phyloP scores from a whole-genome alignment of 768 basidiomycete species.

The Kwoniella sp. region DNA sequence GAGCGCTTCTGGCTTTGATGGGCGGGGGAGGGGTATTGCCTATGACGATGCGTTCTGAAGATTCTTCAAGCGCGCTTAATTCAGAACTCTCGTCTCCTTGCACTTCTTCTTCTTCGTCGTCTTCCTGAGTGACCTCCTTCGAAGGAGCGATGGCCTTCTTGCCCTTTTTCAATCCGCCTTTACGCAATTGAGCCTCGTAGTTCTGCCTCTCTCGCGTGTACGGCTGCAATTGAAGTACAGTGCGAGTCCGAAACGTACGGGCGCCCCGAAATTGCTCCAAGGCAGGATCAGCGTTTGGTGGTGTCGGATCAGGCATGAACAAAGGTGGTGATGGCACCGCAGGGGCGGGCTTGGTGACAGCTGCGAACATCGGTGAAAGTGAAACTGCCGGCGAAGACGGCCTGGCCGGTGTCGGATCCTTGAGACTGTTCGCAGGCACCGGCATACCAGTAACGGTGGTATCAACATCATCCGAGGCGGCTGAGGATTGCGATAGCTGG shows the following conservation, averaged over 20 bases:
- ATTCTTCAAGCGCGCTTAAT: constrained; percentile 16
- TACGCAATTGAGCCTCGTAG: constrained; percentile 49
- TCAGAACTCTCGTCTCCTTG: constrained; percentile 19
- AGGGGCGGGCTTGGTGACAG: constrained; percentile 1
- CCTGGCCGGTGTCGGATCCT: not conserved
- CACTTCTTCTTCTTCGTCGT: constrained; percentile 35
- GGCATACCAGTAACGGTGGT: not conserved
- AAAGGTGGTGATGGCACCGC: not conserved
- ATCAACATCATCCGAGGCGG: not conserved
- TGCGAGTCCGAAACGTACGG: constrained; percentile 50
- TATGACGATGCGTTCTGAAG: constrained; percentile 35
- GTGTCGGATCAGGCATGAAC: constrained; percentile 2
- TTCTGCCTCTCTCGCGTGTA: constrained; percentile 51
- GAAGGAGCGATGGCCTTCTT: constrained; percentile 33
- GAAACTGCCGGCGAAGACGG: constrained; percentile 11
- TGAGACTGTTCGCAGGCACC: not conserved
- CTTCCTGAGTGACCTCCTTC: constrained; percentile 32
- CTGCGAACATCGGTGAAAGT: constrained; percentile 17
- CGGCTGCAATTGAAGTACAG: constrained; percentile 52
- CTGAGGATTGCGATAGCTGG: not conserved
- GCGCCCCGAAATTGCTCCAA: constrained; percentile 42
- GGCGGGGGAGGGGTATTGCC: constrained; percentile 24
- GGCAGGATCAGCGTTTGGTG: constrained; percentile 29
- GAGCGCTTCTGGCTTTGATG: not conserved
- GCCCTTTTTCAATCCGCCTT: constrained; percentile 47